These are phyloP conservation scores for Hypoxylon cercidicola DNA, from an alignment of 495 filamentous ascomycete genomes.

Conservation along the genomic window DNA sequence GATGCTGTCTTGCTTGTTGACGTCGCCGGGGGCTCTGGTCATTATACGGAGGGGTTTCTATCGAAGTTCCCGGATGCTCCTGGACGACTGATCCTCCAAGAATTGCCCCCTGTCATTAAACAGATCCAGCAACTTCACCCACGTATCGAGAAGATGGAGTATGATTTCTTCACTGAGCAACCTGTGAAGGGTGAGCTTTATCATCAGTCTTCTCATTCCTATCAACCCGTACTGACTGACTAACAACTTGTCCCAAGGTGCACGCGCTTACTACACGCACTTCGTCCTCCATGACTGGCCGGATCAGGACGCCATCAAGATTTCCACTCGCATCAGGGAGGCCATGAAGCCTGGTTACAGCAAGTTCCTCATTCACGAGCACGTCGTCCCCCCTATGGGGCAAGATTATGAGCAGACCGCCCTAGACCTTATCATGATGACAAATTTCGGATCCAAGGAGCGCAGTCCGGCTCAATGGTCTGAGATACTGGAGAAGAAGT, in stretches of 20 bases:
- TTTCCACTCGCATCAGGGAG: conserved; percentile 34
- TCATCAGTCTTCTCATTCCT: not conserved
- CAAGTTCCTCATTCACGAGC: conserved; percentile 60
- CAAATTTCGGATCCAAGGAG: conserved; percentile 43
- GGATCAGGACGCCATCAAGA: conserved; percentile 43
- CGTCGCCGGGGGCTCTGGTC: conserved; percentile 56
- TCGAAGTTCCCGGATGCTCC: conserved; percentile 50
- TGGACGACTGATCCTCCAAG: conserved; percentile 61
- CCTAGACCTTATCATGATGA: conserved; percentile 50
- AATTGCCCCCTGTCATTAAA: conserved; percentile 52
- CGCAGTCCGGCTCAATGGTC: conserved; percentile 46
- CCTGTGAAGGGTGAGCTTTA: conserved; percentile 56
- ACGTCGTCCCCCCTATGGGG: conserved; percentile 54
- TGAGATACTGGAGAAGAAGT: conserved; percentile 37
- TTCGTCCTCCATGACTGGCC: conserved; percentile 55
- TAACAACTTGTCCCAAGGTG: conserved; percentile 34
- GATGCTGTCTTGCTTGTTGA: conserved; percentile 28
- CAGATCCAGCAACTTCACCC: conserved; percentile 32
- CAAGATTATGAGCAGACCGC: conserved; percentile 57
- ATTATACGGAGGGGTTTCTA: conserved; percentile 60
- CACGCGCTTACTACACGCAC: conserved; percentile 50
- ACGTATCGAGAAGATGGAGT: conserved; percentile 44
- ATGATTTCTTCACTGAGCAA: conserved; percentile 54
- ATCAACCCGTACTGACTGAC: not conserved
- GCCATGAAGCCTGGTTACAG: conserved; percentile 57